phyloP scores from a whole-genome alignment of 2,329 filamentous ascomycete genomes.

The Neoascochyta sp. region DNA sequence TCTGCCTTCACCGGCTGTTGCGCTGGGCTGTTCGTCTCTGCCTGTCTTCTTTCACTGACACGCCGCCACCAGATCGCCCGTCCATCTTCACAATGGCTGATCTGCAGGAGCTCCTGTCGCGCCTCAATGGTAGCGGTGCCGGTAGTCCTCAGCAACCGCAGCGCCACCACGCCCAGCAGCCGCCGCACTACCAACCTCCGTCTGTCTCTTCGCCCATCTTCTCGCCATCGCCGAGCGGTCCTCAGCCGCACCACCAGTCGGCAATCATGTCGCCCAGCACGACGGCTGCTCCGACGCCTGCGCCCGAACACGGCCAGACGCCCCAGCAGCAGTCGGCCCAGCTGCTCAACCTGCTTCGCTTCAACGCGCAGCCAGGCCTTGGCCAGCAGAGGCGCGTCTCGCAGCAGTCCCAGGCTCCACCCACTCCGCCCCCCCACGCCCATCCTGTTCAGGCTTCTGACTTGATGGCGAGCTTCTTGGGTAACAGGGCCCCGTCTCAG shows the following conservation, averaged over 20 bases:
- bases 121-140: constrained; percentile 37
- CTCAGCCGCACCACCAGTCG: constrained; percentile 55
- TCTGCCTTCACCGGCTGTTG: constrained; percentile 4
- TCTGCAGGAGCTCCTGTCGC: constrained; percentile 44
- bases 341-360: constrained; percentile 63
- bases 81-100: constrained; percentile 39
- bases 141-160: constrained; percentile 19
- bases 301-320: constrained; percentile 36
- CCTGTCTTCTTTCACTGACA: constrained; percentile 11
- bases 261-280: constrained; percentile 57
- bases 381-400: constrained; percentile 36
- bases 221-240: constrained; percentile 53
- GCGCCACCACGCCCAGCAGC: constrained; percentile 20
- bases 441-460: constrained; percentile 54
- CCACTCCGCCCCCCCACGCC: constrained; percentile 22
- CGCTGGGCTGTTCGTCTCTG: constrained; percentile 8
- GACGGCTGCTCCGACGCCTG: constrained; percentile 44
- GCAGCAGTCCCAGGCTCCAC: constrained; percentile 15
- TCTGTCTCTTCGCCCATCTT: constrained; percentile 57
- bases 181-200: constrained; percentile 50
- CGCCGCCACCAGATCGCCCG: constrained; percentile 16
- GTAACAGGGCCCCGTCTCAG: constrained; percentile 41
- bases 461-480: constrained; percentile 55
- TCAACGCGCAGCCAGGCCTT: constrained; percentile 49
- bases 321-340: constrained; percentile 48